A percentile compares a stretch with the other conserved stretches of the same genome.
These are phyloP conservation scores for Apiotrichum montevideense DNA, from an alignment of 1,284 basidiomycete genomes.

Conservation along the genomic window DNA sequence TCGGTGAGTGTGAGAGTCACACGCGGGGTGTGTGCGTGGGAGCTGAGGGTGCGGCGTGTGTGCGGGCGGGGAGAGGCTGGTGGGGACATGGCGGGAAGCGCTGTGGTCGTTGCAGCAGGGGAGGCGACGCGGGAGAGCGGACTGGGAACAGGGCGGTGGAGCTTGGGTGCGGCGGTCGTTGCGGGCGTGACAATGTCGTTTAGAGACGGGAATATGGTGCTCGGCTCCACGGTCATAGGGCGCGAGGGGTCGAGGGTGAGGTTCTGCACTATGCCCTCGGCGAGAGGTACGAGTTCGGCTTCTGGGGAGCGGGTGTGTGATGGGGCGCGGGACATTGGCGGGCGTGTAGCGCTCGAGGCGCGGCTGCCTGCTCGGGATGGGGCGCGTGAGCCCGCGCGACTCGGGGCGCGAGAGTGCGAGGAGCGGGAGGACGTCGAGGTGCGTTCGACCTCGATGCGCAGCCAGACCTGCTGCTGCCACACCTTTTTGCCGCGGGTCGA, in stretches of 20 bases:
- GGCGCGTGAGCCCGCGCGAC: neutral
- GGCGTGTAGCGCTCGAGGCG: neutral
- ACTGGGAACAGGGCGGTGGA: neutral
- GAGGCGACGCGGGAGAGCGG: constrained; percentile 1
- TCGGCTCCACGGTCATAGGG: neutral
- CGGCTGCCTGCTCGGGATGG: constrained; percentile 1
- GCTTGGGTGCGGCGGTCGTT: neutral
- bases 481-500: constrained; percentile 8
- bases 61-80: neutral
- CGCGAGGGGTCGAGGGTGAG: neutral
- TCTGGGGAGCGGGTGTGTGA: neutral
- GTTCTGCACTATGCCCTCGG: neutral
- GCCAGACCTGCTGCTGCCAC: constrained; percentile 18
- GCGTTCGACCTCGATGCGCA: constrained; percentile 14
- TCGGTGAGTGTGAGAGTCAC: constrained; percentile 27
- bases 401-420: neutral
- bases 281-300: neutral
- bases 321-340: neutral
- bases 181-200: neutral
- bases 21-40: constrained; percentile 4
- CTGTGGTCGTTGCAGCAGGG: neutral
- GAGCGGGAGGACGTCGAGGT: neutral
- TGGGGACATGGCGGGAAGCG: neutral
- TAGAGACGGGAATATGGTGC: neutral
- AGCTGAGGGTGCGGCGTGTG: neutral